These are phyloP conservation scores for Limnanthes douglasii DNA, from an alignment of 345 rosid genomes.

Conservation along the genomic window DNA sequence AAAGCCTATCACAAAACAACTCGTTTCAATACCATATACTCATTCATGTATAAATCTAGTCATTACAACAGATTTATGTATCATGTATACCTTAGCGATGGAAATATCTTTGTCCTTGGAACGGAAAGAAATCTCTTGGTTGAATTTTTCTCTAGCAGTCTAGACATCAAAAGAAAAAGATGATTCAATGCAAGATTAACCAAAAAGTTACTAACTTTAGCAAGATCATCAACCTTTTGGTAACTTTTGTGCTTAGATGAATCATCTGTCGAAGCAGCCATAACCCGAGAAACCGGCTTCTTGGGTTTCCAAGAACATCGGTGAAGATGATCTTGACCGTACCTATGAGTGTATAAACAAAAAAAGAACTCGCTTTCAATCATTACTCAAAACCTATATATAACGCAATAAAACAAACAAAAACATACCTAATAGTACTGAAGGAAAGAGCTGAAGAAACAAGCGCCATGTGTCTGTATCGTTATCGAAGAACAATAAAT, in stretches of 20 bases:
- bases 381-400: no score
- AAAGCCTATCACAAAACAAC: conserved; percentile 28
- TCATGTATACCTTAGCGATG: conserved; percentile 54
- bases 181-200: conserved; percentile 10
- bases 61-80: conserved; percentile 11
- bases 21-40: conserved; percentile 1
- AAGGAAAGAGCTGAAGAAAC: no score
- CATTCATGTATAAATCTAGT: conserved; percentile 8
- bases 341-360: no score
- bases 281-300: conserved; percentile 19
- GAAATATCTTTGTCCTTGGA: conserved; percentile 70
- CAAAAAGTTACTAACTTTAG: conserved; percentile 9
- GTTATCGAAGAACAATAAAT: no score
- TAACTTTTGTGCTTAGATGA: conserved; percentile 36
- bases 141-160: conserved; percentile 52
- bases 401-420: no score
- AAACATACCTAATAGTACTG: no score
- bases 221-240: conserved; percentile 70
- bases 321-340: conserved; percentile 40
- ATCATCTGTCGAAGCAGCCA: conserved; percentile 30
- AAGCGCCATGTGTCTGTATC: no score
- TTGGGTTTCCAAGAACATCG: conserved; percentile 30
- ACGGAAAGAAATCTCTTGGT: conserved; percentile 51
- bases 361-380: no score
- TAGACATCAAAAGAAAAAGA: conserved; percentile 1